Evolutionary conservation across 805 yeast genomes (phyloP).

Genomic region (Kodamaea jinghongensis): DNA sequence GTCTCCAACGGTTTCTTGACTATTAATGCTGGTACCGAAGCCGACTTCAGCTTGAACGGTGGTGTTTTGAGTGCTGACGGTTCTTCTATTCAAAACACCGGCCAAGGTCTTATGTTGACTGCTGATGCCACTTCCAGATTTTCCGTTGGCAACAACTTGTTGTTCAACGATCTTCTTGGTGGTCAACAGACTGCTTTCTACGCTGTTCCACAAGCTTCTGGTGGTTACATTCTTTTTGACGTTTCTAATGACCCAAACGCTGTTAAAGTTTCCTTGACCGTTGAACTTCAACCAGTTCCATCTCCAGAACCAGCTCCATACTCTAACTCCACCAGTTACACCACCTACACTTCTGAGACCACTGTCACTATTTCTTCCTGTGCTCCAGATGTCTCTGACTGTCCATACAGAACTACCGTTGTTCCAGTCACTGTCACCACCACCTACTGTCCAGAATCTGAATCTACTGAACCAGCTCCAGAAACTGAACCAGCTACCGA

Average conservation of each 20-base stretch:
- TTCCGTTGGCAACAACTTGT: no score
- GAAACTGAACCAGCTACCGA: neutral
- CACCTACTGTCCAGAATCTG: neutral
- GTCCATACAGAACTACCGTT: constrained; percentile 21
- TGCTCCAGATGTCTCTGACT: constrained; percentile 21
- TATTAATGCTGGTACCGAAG: constrained; percentile 15
- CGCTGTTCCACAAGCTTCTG: neutral
- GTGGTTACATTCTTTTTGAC: neutral
- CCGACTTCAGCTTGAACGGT: constrained; percentile 23
- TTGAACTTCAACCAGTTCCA: neutral
- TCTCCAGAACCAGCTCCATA: neutral
- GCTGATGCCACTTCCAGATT: no score
- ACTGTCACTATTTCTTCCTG: constrained; percentile 25
- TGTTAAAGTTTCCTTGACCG: neutral
- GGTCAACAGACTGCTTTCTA: neutral
- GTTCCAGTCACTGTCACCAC: constrained; percentile 1
- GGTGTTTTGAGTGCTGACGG: no score
- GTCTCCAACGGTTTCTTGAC: constrained; percentile 9
- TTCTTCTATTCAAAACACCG: no score
- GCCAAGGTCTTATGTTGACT: no score
- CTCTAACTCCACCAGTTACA: constrained; percentile 1
- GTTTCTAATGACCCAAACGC: neutral
- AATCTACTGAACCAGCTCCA: neutral
- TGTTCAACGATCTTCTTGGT: no score
- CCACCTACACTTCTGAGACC: constrained; percentile 20